phyloP scores from a whole-genome alignment of 2,329 filamentous ascomycete species.

The Rutstroemia sp. region DNA sequence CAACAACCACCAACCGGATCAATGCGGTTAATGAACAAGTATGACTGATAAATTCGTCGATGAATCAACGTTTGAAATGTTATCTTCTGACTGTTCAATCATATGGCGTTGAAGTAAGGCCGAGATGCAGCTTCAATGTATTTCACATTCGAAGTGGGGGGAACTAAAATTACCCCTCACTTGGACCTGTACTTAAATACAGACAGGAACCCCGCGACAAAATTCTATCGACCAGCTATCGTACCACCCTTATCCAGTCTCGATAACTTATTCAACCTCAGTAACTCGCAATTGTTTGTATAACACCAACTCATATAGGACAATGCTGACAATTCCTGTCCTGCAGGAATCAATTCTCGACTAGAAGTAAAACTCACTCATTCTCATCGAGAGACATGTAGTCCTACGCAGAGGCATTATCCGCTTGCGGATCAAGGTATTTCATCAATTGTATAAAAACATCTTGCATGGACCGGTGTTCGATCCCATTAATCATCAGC shows the following conservation, averaged over 20 bases:
- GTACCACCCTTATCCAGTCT: too few species aligned
- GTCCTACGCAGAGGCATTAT: conserved; percentile 28
- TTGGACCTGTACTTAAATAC: neutral
- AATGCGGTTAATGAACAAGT: too few species aligned
- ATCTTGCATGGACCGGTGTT: conserved; percentile 60
- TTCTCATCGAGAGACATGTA: conserved; percentile 22
- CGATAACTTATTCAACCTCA: neutral
- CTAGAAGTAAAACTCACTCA: conserved; percentile 20
- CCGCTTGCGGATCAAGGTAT: conserved; percentile 31
- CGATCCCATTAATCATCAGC: conserved; percentile 32
- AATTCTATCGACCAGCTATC: too few species aligned
- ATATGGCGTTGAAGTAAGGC: neutral
- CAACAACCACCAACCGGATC: too few species aligned
- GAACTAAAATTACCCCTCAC: conserved; percentile 7
- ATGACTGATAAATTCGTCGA: too few species aligned
- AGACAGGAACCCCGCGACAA: neutral
- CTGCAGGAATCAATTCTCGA: conserved; percentile 4
- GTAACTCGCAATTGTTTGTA: neutral
- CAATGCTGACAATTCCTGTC: neutral
- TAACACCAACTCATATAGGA: neutral
- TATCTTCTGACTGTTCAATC: conserved; percentile 1
- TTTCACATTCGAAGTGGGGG: neutral
- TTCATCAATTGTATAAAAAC: conserved; percentile 33
- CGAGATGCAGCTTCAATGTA: neutral
- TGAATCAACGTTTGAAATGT: too few species aligned